These are phyloP conservation scores for Floccularia luteovirens DNA, from an alignment of 768 basidiomycete genomes.

Conservation along the genomic window DNA sequence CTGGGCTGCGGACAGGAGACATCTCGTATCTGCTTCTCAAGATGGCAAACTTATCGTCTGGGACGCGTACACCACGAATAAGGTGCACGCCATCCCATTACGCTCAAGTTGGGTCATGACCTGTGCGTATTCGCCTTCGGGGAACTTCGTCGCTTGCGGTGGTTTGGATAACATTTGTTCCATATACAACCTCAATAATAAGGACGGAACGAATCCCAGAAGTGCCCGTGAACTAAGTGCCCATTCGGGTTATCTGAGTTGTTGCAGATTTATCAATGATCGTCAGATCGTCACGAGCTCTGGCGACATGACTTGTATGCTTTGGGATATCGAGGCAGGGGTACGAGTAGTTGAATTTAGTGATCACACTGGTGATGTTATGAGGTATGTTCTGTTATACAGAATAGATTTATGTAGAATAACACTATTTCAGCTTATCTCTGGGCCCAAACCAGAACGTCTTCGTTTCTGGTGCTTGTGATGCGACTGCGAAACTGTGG, in stretches of 20 bases:
- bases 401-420: constrained; percentile 7
- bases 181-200: constrained; percentile 90
- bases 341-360: constrained; percentile 98
- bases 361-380: constrained; percentile 98
- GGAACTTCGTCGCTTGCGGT: constrained; percentile 97
- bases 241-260: constrained; percentile 95
- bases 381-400: constrained; percentile 65
- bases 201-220: constrained; percentile 70
- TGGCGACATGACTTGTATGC: constrained; percentile 99
- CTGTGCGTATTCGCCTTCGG: constrained; percentile 95
- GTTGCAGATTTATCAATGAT: constrained; percentile 98
- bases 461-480: constrained; percentile 99
- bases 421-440: constrained; percentile 57
- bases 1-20: constrained; percentile 95
- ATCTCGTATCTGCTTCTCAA: constrained; percentile 98
- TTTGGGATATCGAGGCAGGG: constrained; percentile 99
- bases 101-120: constrained; percentile 99
- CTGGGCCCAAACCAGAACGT: constrained; percentile 89
- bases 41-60: constrained; percentile 99
- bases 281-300: constrained; percentile 97
- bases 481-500: constrained; percentile 98
- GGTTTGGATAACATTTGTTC: constrained; percentile 99
- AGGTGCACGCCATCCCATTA: constrained; percentile 97
- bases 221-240: constrained; percentile 94
- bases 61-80: constrained; percentile 99